Conservation (phyloP, 768 basidiomycete genomes). For the Pleurotus eryngii region DNA sequence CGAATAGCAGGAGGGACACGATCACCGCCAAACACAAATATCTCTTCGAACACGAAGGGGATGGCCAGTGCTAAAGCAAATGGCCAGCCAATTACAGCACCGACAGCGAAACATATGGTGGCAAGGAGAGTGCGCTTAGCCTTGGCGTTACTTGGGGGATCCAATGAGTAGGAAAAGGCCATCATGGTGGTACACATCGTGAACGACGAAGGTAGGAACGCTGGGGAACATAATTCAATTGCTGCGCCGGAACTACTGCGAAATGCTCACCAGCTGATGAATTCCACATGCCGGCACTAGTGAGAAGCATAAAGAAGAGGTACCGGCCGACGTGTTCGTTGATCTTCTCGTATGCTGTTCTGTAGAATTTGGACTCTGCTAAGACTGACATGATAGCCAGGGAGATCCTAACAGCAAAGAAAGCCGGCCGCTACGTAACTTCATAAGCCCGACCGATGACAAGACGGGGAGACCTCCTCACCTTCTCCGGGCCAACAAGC, state of each 20-base stretch:
- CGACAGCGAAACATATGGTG: constrained; percentile 71
- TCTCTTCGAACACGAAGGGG: constrained; percentile 88
- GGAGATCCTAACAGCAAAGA: constrained; percentile 84
- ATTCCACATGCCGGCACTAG: constrained; percentile 94
- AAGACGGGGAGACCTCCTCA: constrained; percentile 26
- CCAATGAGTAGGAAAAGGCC: constrained; percentile 69
- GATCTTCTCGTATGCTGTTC: constrained; percentile 74
- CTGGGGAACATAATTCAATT: constrained; percentile 34
- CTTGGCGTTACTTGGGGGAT: constrained; percentile 52
- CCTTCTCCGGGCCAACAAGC: constrained; percentile 67
- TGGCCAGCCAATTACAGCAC: constrained; percentile 94
- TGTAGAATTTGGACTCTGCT: constrained; percentile 81
- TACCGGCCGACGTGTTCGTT: constrained; percentile 94
- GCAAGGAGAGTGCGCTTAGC: constrained; percentile 57
- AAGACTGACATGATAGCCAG: constrained; percentile 71
- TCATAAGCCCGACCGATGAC: constrained; percentile 11
- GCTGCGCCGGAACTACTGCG: neutral
- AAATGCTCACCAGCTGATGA: constrained; percentile 67
- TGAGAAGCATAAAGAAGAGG: constrained; percentile 78
- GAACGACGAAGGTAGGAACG: constrained; percentile 93
- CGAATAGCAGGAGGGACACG: constrained; percentile 43
- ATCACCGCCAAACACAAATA: constrained; percentile 76
- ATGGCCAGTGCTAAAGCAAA: constrained; percentile 86
- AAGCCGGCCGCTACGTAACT: constrained; percentile 65
- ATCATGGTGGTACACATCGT: constrained; percentile 86